Evolutionary conservation across 352 stramenopile genomes (phyloP), one percentile per base, ranked within the genome.

Genomic region (Pythium aphanidermatum): DNA sequence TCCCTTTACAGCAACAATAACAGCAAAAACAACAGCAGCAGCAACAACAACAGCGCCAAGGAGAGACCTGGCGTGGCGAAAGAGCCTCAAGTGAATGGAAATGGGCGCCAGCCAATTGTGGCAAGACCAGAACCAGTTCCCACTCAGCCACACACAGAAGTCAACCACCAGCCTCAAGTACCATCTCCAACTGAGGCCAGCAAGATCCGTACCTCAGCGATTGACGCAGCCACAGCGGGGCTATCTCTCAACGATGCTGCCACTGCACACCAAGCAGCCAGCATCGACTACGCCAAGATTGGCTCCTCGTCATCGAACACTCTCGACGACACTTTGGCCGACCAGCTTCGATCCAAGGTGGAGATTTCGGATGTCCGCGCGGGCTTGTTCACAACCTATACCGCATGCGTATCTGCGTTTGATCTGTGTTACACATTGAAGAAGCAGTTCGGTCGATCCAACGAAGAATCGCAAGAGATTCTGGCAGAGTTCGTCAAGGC

Each of bases 331-430:
- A 72, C 67, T 1, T 55, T 91, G 38, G 71, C 63, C 0, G 79
- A 91, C 33, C 73, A 84, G 26, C 36, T 91, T 12, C 79, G 79
- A 6, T 45, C 74, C 0, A 60, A 74, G 24, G 61, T 88, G 17
- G 63, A 59, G 14, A 64, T 91, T 35, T 45, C 63, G 0, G 70
- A 88, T 39, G 57, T 88, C 43, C 74, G 79, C 39, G 58, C 79
- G 5, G 79, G 79, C 0, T 68, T 91, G 31, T 91, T 91, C 23
- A 86, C 79, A 21, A 83, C 74, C 0, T 81, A 85, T 44, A 73
- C 68, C 5, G 63, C 74, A 2, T 87, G 75, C 14, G 53, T 81
- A 21, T 70, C 74, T 6, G 74, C 63, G 1, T 67, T 70, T 46
- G 63, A 75, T 40, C 41, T 91, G 39, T 47, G 72, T 28, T 58